phyloP scores from a whole-genome alignment of 2,329 filamentous ascomycete genomes.

The Aspergillus niger region DNA sequence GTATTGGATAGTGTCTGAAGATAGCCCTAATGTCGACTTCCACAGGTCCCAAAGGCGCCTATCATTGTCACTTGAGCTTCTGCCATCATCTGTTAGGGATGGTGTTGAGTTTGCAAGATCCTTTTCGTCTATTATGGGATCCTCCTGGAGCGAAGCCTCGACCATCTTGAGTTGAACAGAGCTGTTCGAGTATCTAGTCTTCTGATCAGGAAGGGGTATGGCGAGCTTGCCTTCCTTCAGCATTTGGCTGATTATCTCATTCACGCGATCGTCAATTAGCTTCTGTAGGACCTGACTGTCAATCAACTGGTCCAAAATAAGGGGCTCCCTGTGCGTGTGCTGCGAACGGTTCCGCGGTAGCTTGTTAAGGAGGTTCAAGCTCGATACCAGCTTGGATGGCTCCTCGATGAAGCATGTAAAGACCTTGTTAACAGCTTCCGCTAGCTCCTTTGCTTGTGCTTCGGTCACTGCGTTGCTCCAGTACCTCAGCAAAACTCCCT shows the following conservation, averaged over 20 bases:
- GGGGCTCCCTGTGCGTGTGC: background rate
- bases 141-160: slow-evolving; percentile 15
- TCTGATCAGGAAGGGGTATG: slow-evolving; percentile 24
- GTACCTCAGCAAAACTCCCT: slow-evolving; percentile 43
- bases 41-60: slow-evolving; percentile 42
- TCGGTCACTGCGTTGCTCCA: slow-evolving; percentile 44
- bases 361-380: slow-evolving; percentile 20
- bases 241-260: slow-evolving; percentile 37
- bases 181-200: slow-evolving; percentile 22
- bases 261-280: slow-evolving; percentile 38
- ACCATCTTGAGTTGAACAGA: slow-evolving; percentile 1
- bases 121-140: slow-evolving; percentile 2
- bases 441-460: slow-evolving; percentile 33
- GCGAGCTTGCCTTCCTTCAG: slow-evolving; percentile 9
- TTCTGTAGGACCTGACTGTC: slow-evolving; percentile 31
- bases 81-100: slow-evolving; percentile 35
- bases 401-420: slow-evolving; percentile 37
- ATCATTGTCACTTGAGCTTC: slow-evolving; percentile 32
- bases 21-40: slow-evolving; percentile 39
- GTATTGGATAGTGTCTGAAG: slow-evolving; percentile 34
- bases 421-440: slow-evolving; percentile 34
- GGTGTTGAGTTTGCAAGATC: slow-evolving; percentile 25
- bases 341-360: background rate
- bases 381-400: slow-evolving; percentile 27
- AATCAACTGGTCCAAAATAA: slow-evolving; percentile 13